Base-by-base conservation (phyloP, 768 basidiomycete species). In the Naganishia vaughanmartiniae region DNA sequence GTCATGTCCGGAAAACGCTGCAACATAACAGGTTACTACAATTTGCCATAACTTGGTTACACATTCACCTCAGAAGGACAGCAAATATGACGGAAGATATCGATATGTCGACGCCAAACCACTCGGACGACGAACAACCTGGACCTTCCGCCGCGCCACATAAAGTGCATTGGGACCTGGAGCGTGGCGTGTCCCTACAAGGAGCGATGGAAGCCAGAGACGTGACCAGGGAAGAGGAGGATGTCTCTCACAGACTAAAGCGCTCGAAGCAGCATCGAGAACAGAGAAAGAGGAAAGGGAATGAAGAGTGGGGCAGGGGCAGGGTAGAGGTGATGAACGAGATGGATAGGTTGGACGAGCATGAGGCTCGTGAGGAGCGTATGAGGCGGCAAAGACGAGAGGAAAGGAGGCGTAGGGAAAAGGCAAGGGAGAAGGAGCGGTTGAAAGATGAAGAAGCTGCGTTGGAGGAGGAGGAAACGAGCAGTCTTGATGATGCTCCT, bases 161-260 rank as follows among this genome's bases (percentile, higher is more conserved):
- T 17, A 63, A 63, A 46, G 39, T 63, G 9, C 60, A 63, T 19
- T 63, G 60, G 60, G 28, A 63, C 60, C 39, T 63, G 4, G 60
- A 63, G 42, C 36, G 39, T 15, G 39, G 39, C 15, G 2, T 42
- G 39, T 63, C 60, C 19, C 4, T 28, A 7, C 60, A 63, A 17
- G 60, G 60, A 9, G 60, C 60, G 39, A 63, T 63, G 60, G 30
- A 63, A 7, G 60, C 36, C n/a, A 34, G 60, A 10, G 24, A 26
- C 26, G 24, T 63, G 11, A n/a, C 21, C 11, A n/a, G 60, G 19
- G 19, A 45, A 26, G 60, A 63, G 14, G 60, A 63, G 19, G 60
- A 63, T 30, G 36, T 10, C 12, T 5, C 7, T 24, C 19, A 46
- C 28, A 21, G 14, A 33, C n/a, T 4, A 30, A 26, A 42, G 39